phyloP scores from a whole-genome alignment of 2,329 filamentous ascomycete species.

The Pyricularia sp. region DNA sequence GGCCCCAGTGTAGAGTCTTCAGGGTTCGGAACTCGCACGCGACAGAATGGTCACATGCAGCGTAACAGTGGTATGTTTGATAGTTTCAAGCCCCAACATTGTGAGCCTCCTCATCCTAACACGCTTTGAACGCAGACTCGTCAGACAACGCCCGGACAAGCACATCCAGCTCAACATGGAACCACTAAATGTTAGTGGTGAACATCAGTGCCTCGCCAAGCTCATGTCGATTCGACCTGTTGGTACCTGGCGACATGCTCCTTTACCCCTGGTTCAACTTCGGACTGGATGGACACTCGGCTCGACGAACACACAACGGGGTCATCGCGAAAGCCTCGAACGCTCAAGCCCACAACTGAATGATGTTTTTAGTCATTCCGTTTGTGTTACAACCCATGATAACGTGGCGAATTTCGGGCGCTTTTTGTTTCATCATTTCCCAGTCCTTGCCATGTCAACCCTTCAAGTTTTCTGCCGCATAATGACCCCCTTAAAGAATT shows the following conservation, averaged over 20 bases:
- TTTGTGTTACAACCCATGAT: neutral
- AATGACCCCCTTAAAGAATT: neutral
- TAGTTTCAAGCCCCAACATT: neutral
- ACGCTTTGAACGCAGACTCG: slow-evolving; percentile 17
- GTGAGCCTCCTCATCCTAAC: neutral
- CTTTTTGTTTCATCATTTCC: neutral
- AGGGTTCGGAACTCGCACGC: slow-evolving; percentile 44
- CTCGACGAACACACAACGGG: neutral
- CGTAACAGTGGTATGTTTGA: slow-evolving; percentile 43
- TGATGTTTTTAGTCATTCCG: neutral
- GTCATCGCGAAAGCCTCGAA: neutral
- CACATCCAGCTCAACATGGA: slow-evolving; percentile 5
- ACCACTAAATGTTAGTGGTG: neutral
- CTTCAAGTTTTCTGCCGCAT: neutral
- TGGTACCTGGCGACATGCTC: neutral
- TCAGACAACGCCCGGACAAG: slow-evolving; percentile 2
- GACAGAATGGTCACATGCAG: slow-evolving; percentile 51
- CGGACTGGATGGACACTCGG: neutral
- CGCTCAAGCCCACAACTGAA: neutral
- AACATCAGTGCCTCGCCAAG: neutral
- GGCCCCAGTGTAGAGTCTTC: slow-evolving; percentile 41
- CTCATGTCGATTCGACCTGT: neutral
- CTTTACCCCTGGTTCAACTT: neutral
- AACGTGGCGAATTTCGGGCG: neutral
- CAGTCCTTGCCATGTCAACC: neutral